Conservation (phyloP, 2,329 filamentous ascomycete genomes). For the Phaeosphaeriaceae sp. region DNA sequence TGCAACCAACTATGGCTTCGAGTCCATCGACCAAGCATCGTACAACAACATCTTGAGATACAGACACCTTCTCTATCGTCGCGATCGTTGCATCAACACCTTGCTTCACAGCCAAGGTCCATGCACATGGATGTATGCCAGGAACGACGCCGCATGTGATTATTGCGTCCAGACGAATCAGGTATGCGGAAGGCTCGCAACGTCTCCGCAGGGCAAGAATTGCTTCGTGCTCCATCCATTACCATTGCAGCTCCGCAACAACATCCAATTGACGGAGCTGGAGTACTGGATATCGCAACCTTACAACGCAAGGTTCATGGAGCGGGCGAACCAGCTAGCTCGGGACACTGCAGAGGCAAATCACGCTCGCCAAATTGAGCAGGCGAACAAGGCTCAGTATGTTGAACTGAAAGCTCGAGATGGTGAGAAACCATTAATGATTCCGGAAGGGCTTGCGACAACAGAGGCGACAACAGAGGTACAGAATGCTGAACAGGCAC, state of each 20-base stretch:
- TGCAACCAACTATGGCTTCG: neutral
- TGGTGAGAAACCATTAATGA: too few species aligned
- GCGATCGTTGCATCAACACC: neutral
- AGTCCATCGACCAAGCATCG: neutral
- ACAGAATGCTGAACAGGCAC: too few species aligned
- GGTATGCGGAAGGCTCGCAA: slow-evolving; percentile 2
- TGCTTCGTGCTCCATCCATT: neutral
- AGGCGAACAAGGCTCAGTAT: too few species aligned
- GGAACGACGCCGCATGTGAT: neutral
- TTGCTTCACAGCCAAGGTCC: neutral
- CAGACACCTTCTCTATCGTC: neutral
- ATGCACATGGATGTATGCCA: neutral
- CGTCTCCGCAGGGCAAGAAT: neutral
- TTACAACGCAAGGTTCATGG: too few species aligned
- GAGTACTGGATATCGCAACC: neutral
- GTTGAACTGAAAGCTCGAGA: too few species aligned
- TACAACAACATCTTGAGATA: neutral
- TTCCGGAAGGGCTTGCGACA: too few species aligned
- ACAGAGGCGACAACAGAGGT: too few species aligned
- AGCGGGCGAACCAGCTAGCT: too few species aligned
- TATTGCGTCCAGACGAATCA: neutral
- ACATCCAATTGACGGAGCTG: neutral
- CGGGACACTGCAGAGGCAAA: too few species aligned
- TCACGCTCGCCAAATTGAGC: too few species aligned
- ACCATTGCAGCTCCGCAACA: neutral